Conservation (phyloP, 768 basidiomycete genomes). For the Tricholoma terreum region DNA sequence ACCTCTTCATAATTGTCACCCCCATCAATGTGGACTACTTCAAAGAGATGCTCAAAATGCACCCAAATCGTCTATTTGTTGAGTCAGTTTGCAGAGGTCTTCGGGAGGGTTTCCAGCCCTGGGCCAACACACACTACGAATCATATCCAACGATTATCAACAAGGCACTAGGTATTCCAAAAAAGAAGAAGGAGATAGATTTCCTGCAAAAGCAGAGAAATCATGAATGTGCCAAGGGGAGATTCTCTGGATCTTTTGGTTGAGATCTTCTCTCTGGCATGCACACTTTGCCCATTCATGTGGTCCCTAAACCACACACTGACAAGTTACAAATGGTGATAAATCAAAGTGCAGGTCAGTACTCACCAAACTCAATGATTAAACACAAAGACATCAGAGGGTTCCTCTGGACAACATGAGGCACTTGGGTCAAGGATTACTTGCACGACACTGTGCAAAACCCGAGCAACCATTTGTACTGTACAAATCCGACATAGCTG, state of each 20-base stretch:
- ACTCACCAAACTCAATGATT: constrained; percentile 27
- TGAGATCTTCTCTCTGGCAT: too few species aligned
- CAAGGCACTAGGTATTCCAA: too few species aligned
- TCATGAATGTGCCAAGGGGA: too few species aligned
- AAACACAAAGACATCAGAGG: neutral
- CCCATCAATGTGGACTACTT: too few species aligned
- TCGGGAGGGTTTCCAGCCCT: too few species aligned
- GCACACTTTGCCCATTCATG: too few species aligned
- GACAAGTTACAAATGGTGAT: constrained; percentile 18
- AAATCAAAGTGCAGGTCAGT: constrained; percentile 29
- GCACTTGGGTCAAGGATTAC: constrained; percentile 14
- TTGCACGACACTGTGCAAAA: neutral
- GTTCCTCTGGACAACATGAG: too few species aligned
- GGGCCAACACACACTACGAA: too few species aligned
- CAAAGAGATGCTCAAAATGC: constrained; percentile 21
- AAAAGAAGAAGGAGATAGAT: neutral
- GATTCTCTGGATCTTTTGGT: too few species aligned
- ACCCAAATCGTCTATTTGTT: too few species aligned
- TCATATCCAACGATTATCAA: neutral
- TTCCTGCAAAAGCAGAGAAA: constrained; percentile 21
- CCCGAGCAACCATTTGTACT: neutral
- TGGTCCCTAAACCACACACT: neutral
- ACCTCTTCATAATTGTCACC: constrained; percentile 35
- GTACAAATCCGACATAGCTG: too few species aligned
- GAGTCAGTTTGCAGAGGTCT: too few species aligned